Base-by-base conservation (phyloP, 2,329 filamentous ascomycete species). In the Cadophora luteo-olivacea region DNA sequence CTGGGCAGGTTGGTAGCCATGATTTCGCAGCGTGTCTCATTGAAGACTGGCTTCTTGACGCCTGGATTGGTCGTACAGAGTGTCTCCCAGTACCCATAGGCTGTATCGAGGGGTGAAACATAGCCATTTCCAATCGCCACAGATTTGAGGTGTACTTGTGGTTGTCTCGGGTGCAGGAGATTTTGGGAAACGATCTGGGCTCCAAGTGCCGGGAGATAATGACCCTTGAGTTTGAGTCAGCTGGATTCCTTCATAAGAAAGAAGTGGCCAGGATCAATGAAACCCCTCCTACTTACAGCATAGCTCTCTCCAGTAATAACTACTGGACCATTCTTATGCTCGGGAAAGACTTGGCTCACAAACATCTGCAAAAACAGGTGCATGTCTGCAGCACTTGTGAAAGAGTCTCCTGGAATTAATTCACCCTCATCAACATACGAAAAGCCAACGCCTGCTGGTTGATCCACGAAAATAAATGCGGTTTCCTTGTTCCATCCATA, bases 401-500 rank as follows among this genome's bases (percentile, higher is more conserved):
- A 79, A 14, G 84, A 84, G 5, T 78, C 78, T 2, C 70, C 73
- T 1, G 81, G 79, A 0, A 80, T 22, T 0, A 72, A 65, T 64
- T 75, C 68, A 24, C 76, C 79, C 63, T 79, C 74, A 61, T 81
- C 79, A 0, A 80, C 45, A 69, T 86, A 88, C 0, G 88, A 91
- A 72, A 90, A 88, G n/a, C 87, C 86, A 61, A 92, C 86, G 75
- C 91, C 88, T 68, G 88, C 88, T 16, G 89, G 89, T 84, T 93
- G 83, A 70, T 85, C 84, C n/a, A 83, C 74, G 68, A 80, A 82
- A 22, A 83, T 73, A 75, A 87, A 79, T 68, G 87, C 87, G 32
- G 84, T 84, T 61, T 81, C 81, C 57, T 82, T 82, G 74, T 91
- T 88, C 88, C 88, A 91, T 8, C 87, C 85, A 84, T 86, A 91